These are phyloP conservation scores for Cryptococcus neoformans DNA, from an alignment of 1,284 basidiomycete genomes.

Conservation along the genomic window DNA sequence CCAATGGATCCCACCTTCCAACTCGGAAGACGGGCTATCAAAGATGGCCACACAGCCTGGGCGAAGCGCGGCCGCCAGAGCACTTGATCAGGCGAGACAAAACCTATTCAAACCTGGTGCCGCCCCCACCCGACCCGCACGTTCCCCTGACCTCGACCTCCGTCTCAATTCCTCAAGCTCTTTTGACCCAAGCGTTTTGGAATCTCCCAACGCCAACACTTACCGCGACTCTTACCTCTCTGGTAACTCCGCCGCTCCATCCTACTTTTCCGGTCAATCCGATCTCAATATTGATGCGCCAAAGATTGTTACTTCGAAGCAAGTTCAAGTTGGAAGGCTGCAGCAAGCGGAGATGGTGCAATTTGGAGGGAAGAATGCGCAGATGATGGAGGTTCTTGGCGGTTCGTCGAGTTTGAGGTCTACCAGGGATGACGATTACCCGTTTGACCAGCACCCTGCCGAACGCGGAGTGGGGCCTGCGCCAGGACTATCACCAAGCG, in stretches of 20 bases:
- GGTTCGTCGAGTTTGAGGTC: slow-evolving; percentile 1
- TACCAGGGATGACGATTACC: slow-evolving; percentile 2
- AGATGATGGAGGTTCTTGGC: slow-evolving; percentile 8
- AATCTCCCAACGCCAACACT: slow-evolving; percentile 10
- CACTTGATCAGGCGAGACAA: slow-evolving; percentile 43
- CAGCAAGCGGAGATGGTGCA: slow-evolving; percentile 49
- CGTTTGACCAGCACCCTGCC: neutral
- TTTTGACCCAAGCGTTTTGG: slow-evolving; percentile 9
- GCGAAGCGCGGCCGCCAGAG: slow-evolving; percentile 22
- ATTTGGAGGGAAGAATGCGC: slow-evolving; percentile 19
- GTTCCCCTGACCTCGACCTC: slow-evolving; percentile 47
- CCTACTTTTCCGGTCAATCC: slow-evolving; percentile 44
- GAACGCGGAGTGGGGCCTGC: neutral
- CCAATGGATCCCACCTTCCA: slow-evolving; percentile 43
- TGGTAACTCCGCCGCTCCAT: slow-evolving; percentile 37
- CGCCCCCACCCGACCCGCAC: slow-evolving; percentile 42
- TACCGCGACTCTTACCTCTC: slow-evolving; percentile 39
- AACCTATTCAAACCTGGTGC: slow-evolving; percentile 33
- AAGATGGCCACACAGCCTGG: slow-evolving; percentile 3
- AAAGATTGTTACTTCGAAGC: slow-evolving; percentile 47
- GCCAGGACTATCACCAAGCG: slow-evolving; percentile 1
- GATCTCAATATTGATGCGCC: slow-evolving; percentile 47
- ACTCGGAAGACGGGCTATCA: slow-evolving; percentile 21
- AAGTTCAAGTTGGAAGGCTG: slow-evolving; percentile 45
- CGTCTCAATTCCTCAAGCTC: slow-evolving; percentile 27